These are phyloP conservation scores for Cylindrotheca fusiformis DNA, from an alignment of 108 stramenopile genomes.

Conservation along the genomic window DNA sequence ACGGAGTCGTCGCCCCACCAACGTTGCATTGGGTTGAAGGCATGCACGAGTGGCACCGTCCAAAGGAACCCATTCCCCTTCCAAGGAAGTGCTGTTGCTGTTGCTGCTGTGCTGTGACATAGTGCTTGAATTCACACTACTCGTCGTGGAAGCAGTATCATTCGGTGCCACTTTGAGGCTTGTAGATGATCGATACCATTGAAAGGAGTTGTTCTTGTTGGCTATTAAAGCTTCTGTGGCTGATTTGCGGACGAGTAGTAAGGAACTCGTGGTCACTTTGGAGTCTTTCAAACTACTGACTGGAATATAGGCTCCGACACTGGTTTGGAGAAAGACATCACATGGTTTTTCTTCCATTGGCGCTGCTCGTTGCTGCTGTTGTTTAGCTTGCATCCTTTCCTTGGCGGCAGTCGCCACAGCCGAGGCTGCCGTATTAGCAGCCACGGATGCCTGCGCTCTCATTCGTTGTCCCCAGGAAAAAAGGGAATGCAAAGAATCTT, in stretches of 20 bases:
- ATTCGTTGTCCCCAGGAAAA: conserved; percentile 33
- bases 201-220: conserved; percentile 30
- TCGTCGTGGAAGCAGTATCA: conserved; percentile 2
- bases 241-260: conserved; percentile 35
- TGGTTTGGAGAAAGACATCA: conserved; percentile 30
- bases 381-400: conserved; percentile 5
- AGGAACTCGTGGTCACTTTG: conserved; percentile 32
- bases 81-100: not conserved
- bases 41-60: conserved; percentile 51
- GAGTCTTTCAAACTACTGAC: not conserved
- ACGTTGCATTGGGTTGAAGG: conserved; percentile 62
- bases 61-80: conserved; percentile 44
- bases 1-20: conserved; percentile 49
- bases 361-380: conserved; percentile 1
- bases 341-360: conserved; percentile 7
- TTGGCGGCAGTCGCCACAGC: conserved; percentile 10
- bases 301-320: conserved; percentile 25
- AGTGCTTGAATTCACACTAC: not conserved
- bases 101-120: too few relatives aligned
- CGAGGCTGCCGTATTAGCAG: conserved; percentile 3
- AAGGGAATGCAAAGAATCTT: conserved; percentile 16
- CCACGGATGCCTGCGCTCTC: conserved; percentile 21
- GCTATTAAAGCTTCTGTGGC: conserved; percentile 23
- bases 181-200: conserved; percentile 55
- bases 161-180: not conserved